Conservation (phyloP, 495 filamentous ascomycete species). For the Bacidia rubella region DNA sequence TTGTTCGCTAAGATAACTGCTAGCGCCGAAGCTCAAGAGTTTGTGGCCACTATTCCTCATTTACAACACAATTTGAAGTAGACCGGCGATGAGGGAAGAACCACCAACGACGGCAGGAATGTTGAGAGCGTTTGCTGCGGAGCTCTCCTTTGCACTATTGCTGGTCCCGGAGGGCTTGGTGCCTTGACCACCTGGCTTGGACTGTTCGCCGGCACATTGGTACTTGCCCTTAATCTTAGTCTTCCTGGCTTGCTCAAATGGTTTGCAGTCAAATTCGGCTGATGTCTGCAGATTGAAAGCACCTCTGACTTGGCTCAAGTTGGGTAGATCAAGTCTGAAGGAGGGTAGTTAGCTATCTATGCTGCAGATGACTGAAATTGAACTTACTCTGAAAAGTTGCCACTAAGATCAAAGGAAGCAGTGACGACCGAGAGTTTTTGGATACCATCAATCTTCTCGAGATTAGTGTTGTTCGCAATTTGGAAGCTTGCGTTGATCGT, state of each 20-base stretch:
- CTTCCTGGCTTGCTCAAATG: slow-evolving; percentile 30
- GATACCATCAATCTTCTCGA: slow-evolving; percentile 51
- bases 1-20: neutral
- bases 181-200: slow-evolving; percentile 31
- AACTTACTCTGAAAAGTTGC: slow-evolving; percentile 70
- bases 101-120: slow-evolving; percentile 29
- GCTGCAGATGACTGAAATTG: neutral
- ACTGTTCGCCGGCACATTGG: slow-evolving; percentile 36
- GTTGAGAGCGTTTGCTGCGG: slow-evolving; percentile 31
- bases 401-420: slow-evolving; percentile 81
- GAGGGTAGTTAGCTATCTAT: slow-evolving; percentile 15
- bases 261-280: slow-evolving; percentile 39
- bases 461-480: slow-evolving; percentile 75
- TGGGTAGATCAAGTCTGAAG: slow-evolving; percentile 52
- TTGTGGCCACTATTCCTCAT: neutral
- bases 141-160: slow-evolving; percentile 21
- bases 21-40: neutral
- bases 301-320: slow-evolving; percentile 63
- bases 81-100: slow-evolving; percentile 16
- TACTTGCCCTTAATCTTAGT: slow-evolving; percentile 46
- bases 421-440: slow-evolving; percentile 49
- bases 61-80: slow-evolving; percentile 35
- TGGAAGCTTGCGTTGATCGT: slow-evolving; percentile 63
- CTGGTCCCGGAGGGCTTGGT: slow-evolving; percentile 21
- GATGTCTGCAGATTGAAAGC: slow-evolving; percentile 76